phyloP scores from a whole-genome alignment of 2,329 filamentous ascomycete species.

The Aspergillus sojae region DNA sequence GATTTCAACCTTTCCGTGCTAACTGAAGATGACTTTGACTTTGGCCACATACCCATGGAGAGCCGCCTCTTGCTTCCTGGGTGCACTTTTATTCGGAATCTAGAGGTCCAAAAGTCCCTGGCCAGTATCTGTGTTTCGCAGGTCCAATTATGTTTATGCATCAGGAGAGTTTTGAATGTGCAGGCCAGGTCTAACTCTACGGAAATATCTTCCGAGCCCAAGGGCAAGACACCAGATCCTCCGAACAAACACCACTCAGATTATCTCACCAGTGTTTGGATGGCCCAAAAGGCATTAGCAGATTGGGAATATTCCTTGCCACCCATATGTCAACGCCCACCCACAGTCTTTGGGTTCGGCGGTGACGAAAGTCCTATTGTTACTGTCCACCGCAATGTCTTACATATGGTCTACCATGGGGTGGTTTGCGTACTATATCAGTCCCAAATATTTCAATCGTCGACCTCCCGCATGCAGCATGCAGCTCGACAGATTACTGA shows the following conservation, averaged over 20 bases:
- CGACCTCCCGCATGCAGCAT: neutral
- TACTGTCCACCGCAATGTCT: neutral
- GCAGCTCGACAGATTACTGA: constrained; percentile 1
- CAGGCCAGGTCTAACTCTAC: neutral
- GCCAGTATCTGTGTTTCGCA: neutral
- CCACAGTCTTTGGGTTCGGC: no score
- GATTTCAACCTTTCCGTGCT: neutral
- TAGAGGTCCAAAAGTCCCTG: neutral
- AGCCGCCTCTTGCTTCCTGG: neutral
- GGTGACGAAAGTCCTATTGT: neutral
- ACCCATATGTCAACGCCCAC: neutral
- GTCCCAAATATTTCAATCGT: neutral
- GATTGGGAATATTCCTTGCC: neutral
- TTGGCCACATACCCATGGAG: neutral
- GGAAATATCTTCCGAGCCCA: neutral
- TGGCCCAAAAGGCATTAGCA: neutral
- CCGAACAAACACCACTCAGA: neutral
- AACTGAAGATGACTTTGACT: neutral
- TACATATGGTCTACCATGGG: neutral
- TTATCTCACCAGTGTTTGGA: neutral
- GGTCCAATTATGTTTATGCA: neutral
- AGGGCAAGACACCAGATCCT: neutral
- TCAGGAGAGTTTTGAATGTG: neutral
- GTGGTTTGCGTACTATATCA: constrained; percentile 1
- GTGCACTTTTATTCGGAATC: neutral